Conservation (phyloP, 2,329 filamentous ascomycete genomes). For the Verticillium nubilum region DNA sequence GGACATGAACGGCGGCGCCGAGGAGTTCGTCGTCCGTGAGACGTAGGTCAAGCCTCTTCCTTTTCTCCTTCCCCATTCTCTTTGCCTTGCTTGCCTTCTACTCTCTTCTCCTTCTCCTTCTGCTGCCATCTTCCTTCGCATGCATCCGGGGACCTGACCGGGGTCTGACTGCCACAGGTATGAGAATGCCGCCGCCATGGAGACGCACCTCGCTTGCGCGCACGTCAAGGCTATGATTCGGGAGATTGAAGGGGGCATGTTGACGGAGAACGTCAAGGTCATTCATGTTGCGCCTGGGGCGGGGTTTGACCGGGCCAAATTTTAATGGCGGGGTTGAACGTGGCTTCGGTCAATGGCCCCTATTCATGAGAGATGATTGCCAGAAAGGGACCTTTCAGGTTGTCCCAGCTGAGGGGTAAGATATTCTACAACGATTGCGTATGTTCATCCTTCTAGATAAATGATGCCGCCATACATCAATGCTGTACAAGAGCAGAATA, state of each 20-base stretch:
- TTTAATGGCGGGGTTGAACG: neutral
- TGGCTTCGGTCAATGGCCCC: too few species aligned
- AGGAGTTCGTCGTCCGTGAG: slow-evolving; percentile 19
- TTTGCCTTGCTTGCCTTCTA: neutral
- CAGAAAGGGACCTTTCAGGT: too few species aligned
- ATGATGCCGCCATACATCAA: too few species aligned
- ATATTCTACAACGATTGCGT: too few species aligned
- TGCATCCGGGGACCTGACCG: too few species aligned
- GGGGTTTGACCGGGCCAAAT: slow-evolving; percentile 1
- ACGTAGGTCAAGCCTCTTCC: slow-evolving; percentile 12
- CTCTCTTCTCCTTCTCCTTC: neutral
- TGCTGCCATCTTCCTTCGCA: too few species aligned
- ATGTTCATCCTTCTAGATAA: too few species aligned
- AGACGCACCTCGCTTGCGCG: slow-evolving; percentile 14
- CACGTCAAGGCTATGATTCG: slow-evolving; percentile 14
- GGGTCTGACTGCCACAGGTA: slow-evolving; percentile 11
- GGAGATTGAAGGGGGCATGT: slow-evolving; percentile 8
- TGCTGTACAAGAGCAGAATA: too few species aligned
- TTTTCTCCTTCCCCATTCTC: neutral
- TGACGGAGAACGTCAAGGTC: slow-evolving; percentile 3
- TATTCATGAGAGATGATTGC: too few species aligned
- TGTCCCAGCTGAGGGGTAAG: too few species aligned
- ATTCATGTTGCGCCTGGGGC: neutral
- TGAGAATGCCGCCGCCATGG: slow-evolving; percentile 15
- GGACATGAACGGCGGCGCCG: slow-evolving; percentile 14